Percentiles rank a stretch among this genome's conserved stretches.
Conservation (phyloP, 106 monocot species). For the Acorus calamus region DNA sequence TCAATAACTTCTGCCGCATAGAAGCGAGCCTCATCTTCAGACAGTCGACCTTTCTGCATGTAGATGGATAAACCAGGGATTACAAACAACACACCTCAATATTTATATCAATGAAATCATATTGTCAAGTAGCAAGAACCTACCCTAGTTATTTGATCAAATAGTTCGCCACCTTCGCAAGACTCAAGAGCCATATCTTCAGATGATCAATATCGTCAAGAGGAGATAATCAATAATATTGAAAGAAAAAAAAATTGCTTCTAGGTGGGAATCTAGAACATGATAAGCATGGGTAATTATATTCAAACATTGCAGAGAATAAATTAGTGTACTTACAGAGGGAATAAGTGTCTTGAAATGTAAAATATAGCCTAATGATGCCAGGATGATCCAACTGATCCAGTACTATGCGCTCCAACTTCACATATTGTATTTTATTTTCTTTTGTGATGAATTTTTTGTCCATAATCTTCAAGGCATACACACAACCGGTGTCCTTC, state of each 20-base stretch:
- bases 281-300: no score
- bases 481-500: constrained; percentile 73
- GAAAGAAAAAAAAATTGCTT: not conserved
- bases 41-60: constrained; percentile 71
- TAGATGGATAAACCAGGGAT: constrained; percentile 2
- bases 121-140: not conserved
- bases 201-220: constrained; percentile 5
- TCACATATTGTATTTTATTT: constrained; percentile 79
- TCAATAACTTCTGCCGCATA: constrained; percentile 98
- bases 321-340: constrained; percentile 49
- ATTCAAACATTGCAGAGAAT: no score
- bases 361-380: constrained; percentile 71
- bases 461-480: constrained; percentile 99
- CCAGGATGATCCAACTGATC: constrained; percentile 98
- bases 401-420: constrained; percentile 87
- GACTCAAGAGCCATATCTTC: constrained; percentile 98
- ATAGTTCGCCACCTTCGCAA: constrained; percentile 97
- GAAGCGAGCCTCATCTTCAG: constrained; percentile 88
- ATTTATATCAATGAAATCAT: no score
- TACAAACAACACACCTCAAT: no score
- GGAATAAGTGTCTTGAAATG: constrained; percentile 82
- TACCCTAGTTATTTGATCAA: constrained; percentile 96
- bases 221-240: constrained; percentile 9
- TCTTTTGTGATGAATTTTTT: constrained; percentile 95
- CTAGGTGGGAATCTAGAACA: not conserved